Conservation (phyloP, 495 filamentous ascomycete genomes). For the Xylaria curta region DNA sequence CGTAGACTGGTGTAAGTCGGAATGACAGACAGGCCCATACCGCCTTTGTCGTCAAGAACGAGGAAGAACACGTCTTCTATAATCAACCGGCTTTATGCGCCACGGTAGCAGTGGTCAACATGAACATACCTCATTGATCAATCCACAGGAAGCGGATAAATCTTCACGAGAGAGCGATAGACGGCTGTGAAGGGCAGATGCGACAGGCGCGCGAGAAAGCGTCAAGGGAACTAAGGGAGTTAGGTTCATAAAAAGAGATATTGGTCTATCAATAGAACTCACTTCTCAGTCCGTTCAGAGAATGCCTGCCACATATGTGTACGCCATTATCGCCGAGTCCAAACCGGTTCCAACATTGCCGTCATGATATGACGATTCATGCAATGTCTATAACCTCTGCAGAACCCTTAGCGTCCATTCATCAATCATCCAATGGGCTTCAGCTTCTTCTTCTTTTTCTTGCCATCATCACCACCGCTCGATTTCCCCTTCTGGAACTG, state of each 20-base stretch:
- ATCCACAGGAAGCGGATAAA: background rate
- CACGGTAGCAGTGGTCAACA: constrained; percentile 14
- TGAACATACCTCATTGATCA: constrained; percentile 22
- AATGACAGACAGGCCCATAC: background rate
- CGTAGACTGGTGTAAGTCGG: background rate
- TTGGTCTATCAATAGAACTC: constrained; percentile 45
- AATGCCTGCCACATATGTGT: constrained; percentile 17
- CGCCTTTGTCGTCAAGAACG: background rate
- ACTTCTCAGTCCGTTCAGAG: constrained; percentile 32
- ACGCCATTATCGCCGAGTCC: background rate
- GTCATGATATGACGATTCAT: constrained; percentile 1
- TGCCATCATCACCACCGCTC: constrained; percentile 67
- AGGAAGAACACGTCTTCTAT: background rate
- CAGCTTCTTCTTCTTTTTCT: constrained; percentile 96
- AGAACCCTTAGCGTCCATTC: constrained; percentile 25
- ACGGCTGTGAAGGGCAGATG: constrained; percentile 9
- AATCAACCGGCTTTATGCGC: constrained; percentile 2
- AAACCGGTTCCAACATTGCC: background rate
- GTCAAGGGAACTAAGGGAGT: constrained; percentile 41
- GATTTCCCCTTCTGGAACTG: constrained; percentile 81
- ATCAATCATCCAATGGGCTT: constrained; percentile 56
- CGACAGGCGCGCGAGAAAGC: constrained; percentile 21
- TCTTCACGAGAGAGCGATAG: constrained; percentile 14
- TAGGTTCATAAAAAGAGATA: constrained; percentile 39
- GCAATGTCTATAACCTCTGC: constrained; percentile 14